A percentile compares a stretch with the other conserved stretches of the same genome.
Evolutionary conservation across 75 land plant genomes (phyloP).

Genomic region (Larix kaempferi): DNA sequence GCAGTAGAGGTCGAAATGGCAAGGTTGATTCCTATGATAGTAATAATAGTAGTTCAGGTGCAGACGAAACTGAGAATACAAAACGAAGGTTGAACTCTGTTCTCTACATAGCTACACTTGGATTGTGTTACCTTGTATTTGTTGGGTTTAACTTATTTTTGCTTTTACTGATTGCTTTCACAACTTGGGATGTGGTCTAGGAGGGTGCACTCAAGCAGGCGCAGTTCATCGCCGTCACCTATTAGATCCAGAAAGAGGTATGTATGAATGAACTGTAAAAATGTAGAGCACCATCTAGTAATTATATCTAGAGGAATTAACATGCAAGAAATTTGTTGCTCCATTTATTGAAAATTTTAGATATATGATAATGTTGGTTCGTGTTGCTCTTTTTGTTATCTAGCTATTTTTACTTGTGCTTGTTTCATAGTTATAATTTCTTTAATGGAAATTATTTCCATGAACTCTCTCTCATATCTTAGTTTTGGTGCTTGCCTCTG

Average conservation of each 20-base stretch:
- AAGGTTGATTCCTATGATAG: conserved; percentile 42
- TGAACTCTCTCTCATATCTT: not conserved
- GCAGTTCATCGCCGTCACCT: conserved; percentile 53
- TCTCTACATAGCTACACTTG: not conserved
- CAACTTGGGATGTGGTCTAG: conserved; percentile 17
- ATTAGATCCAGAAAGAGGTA: conserved; percentile 67
- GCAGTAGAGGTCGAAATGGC: conserved; percentile 41
- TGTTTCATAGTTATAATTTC: not conserved
- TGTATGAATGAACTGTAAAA: not conserved
- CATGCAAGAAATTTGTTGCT: not conserved
- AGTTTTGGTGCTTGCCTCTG: not conserved
- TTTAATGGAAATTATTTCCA: not conserved
- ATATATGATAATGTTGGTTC: not conserved
- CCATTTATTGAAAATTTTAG: not conserved
- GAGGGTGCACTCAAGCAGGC: conserved; percentile 42
- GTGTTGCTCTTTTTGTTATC: not conserved
- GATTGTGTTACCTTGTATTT: not conserved
- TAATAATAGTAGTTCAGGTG: conserved; percentile 41
- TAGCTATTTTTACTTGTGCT: not conserved
- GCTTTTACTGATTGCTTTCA: not conserved
- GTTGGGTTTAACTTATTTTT: not conserved
- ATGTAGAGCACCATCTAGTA: not conserved
- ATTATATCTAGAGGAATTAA: not conserved
- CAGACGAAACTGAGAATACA: conserved; percentile 45
- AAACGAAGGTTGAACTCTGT: conserved; percentile 32